A percentile compares a stretch with the other conserved stretches of the same genome.
Evolutionary conservation across 345 rosid species (phyloP).

Genomic region (Euphorbia tirucalli): DNA sequence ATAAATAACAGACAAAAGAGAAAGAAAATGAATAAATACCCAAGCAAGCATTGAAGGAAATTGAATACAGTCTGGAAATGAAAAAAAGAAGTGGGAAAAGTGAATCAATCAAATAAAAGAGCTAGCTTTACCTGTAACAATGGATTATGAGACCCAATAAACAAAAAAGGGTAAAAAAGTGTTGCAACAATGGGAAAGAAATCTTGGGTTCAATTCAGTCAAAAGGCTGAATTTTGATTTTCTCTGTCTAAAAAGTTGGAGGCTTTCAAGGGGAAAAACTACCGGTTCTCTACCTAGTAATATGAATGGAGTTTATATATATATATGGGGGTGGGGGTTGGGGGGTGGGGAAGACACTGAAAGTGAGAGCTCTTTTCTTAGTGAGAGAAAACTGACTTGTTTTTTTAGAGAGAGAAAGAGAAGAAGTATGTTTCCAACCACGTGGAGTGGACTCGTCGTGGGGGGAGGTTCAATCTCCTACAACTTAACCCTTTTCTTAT

Average conservation of each 20-base stretch:
- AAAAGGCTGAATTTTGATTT: neutral
- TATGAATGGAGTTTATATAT: constrained; percentile 5
- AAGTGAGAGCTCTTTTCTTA: neutral
- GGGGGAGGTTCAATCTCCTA: neutral
- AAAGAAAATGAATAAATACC: neutral
- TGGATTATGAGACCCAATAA: constrained; percentile 5
- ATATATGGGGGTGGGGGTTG: neutral
- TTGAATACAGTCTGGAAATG: neutral
- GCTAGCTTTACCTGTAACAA: constrained; percentile 43
- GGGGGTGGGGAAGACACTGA: neutral
- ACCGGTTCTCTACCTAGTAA: neutral
- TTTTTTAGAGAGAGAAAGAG: neutral
- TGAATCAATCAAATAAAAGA: neutral
- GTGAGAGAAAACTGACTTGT: neutral
- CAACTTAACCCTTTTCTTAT: too few species aligned
- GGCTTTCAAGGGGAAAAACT: neutral
- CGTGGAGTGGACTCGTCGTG: constrained; percentile 44
- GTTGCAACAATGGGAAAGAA: neutral
- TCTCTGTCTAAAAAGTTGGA: neutral
- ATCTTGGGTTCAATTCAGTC: neutral
- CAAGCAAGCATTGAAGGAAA: constrained; percentile 2
- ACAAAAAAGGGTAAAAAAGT: neutral
- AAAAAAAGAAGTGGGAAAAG: neutral
- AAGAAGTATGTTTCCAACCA: constrained; percentile 31
- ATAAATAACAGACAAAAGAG: constrained; percentile 4